A percentile compares a stretch with the other conserved stretches of the same genome.
Conservation (phyloP, 208 protist species). For the Trypanosoma congolense region DNA sequence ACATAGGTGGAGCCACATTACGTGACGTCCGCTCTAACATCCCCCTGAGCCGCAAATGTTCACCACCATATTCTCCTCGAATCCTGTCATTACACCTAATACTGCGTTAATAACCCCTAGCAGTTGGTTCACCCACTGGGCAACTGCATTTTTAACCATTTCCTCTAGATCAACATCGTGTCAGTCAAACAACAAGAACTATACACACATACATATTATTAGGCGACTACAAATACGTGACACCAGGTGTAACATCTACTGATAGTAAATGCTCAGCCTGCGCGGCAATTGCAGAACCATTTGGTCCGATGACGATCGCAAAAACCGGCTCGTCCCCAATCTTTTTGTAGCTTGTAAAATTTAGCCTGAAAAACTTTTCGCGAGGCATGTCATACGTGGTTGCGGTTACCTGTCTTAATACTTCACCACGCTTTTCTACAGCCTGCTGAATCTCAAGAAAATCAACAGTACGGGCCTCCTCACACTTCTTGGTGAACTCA, state of each 20-base stretch:
- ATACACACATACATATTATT: not conserved
- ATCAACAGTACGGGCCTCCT: conserved; percentile 47
- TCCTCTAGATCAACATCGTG: too few relatives aligned
- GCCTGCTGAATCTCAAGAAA: conserved; percentile 27
- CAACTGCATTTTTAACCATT: too few relatives aligned
- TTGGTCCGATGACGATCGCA: conserved; percentile 26
- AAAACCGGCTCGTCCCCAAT: conserved; percentile 32
- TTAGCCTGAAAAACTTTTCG: conserved; percentile 42
- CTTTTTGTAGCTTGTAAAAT: conserved; percentile 42
- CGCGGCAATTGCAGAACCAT: conserved; percentile 36
- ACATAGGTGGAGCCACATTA: too few relatives aligned
- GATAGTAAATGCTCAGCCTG: conserved; percentile 36
- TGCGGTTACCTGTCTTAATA: conserved; percentile 27
- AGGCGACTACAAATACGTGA: conserved; percentile 31
- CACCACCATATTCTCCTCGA: too few relatives aligned
- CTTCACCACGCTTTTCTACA: conserved; percentile 23
- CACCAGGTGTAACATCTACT: conserved; percentile 38
- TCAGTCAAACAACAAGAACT: too few relatives aligned
- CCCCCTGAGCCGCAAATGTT: too few relatives aligned
- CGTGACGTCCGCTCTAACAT: too few relatives aligned
- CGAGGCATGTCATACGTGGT: conserved; percentile 50
- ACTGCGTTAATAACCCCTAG: too few relatives aligned
- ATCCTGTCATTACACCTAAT: too few relatives aligned
- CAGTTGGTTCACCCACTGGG: too few relatives aligned
- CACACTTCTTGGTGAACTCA: conserved; percentile 29